These are phyloP conservation scores for Chalciporus pseudorubinellus DNA, from an alignment of 768 basidiomycete species.

Conservation along the genomic window DNA sequence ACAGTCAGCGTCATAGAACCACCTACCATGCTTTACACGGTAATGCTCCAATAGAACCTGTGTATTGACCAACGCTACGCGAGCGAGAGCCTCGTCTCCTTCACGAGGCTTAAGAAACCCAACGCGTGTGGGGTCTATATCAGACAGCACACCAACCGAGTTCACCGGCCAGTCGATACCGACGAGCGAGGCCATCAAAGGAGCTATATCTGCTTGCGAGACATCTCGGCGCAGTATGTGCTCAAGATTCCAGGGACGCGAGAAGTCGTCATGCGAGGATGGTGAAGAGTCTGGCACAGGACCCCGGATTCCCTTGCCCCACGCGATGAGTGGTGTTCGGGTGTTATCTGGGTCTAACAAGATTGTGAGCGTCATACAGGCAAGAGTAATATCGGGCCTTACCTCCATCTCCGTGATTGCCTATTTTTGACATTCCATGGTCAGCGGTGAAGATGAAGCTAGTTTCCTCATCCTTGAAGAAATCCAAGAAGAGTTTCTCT, in stretches of 20 bases:
- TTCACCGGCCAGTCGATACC: constrained; percentile 79
- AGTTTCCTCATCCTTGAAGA: constrained; percentile 68
- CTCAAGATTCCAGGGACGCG: constrained; percentile 56
- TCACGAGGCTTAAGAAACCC: constrained; percentile 53
- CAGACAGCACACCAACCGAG: constrained; percentile 78
- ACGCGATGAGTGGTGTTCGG: constrained; percentile 77
- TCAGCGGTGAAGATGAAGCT: constrained; percentile 83
- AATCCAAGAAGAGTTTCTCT: constrained; percentile 58
- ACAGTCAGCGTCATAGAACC: neutral
- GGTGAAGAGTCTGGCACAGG: constrained; percentile 54
- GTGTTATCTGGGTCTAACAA: constrained; percentile 79
- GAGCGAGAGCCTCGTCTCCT: constrained; percentile 52
- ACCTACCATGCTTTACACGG: constrained; percentile 68
- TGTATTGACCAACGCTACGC: constrained; percentile 61
- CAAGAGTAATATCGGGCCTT: constrained; percentile 17
- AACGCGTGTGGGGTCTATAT: constrained; percentile 56
- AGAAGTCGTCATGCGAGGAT: constrained; percentile 72
- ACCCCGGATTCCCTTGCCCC: constrained; percentile 76
- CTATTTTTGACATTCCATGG: constrained; percentile 86
- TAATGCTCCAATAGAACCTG: constrained; percentile 76
- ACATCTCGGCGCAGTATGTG: constrained; percentile 68
- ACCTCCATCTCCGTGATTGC: constrained; percentile 90
- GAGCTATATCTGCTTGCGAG: constrained; percentile 79
- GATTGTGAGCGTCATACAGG: constrained; percentile 4
- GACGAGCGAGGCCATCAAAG: constrained; percentile 72